Percentiles rank a stretch among this genome's conserved stretches.
phyloP scores from a whole-genome alignment of 2,329 filamentous ascomycete genomes.

The Diaporthe sp. region DNA sequence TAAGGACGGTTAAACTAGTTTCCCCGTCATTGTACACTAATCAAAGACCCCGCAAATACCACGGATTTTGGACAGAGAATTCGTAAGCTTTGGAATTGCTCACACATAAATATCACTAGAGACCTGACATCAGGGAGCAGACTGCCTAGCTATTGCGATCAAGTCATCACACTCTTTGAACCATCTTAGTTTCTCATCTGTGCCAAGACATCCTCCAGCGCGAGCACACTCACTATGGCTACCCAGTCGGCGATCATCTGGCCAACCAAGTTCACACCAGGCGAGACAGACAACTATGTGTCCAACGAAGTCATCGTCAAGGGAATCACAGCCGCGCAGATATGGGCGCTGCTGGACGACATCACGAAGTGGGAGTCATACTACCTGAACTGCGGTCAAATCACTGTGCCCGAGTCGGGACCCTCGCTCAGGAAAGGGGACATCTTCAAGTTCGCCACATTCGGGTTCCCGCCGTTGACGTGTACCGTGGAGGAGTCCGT shows the following conservation, averaged over 20 bases:
- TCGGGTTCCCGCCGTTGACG: conserved; percentile 45
- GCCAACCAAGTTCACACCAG: conserved; percentile 46
- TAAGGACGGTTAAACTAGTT: background rate
- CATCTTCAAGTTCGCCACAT: conserved; percentile 47
- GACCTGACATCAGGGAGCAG: background rate
- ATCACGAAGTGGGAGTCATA: conserved; percentile 47
- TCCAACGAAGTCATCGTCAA: conserved; percentile 47
- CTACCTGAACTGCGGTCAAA: conserved; percentile 44
- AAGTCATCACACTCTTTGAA: background rate
- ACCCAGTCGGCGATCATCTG: conserved; percentile 44
- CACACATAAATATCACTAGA: background rate
- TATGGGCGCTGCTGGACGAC: conserved; percentile 45
- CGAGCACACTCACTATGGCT: conserved; percentile 22
- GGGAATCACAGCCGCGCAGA: conserved; percentile 44
- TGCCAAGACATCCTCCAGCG: background rate
- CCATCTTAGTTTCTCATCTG: background rate
- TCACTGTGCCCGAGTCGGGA: conserved; percentile 44
- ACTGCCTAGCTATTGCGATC: background rate
- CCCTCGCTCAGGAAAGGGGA: conserved; percentile 43
- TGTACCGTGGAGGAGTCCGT: conserved; percentile 44
- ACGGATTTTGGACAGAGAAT: background rate
- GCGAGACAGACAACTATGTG: conserved; percentile 48
- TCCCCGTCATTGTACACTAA: background rate
- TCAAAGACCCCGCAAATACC: conserved; percentile 3
- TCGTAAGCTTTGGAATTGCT: background rate